Evolutionary conservation across 345 rosid genomes (phyloP), one percentile per base, ranked within the genome.

Genomic region (Dovyalis caffra): DNA sequence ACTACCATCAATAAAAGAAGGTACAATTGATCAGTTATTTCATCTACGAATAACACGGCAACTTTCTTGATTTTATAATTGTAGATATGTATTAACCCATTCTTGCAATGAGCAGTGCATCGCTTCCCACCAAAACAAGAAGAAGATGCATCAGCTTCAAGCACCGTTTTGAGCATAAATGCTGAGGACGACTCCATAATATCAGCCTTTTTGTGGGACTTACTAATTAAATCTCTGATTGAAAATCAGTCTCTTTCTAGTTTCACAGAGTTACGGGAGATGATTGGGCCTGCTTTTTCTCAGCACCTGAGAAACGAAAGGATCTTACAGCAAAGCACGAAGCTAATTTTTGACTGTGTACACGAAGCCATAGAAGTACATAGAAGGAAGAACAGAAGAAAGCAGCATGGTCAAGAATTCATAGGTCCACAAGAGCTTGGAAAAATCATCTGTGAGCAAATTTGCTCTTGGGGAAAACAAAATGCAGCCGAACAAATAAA

Each of bases 141-240:
- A 56, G 79, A 76, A 67, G 73, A 34, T 26, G 62, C 35, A 68
- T 67, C 83, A 25, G 47, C 66, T 61, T 76, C 70, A 7, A 78
- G 64, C 35, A 40, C 40, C 68, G 47, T 43, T 47, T 49, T 33
- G 70, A 56, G 45, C 53, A 26, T 23, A 74, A 56, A 31, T 38
- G 33, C 38, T 4, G 56, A 32, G 40, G 79, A 64, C 23, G 71
- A 74, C 64, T 60, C 58, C 5, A 14, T 74, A 10, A 9, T 78
- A 11, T 61, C 84, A 60, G 61, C 75, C 72, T 33, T 64, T 32
- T 75, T 38, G 18, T 74, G 72, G 72, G 53, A 78, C 32, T 37
- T 66, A 3, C 75, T 68, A 18, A 8, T 64, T 40, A 77, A 66
- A 32, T 66, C 85, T 28, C 6, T 65, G 57, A 57, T 56, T 26